Conservation (phyloP, 345 rosid species). For the Acer saccharum region DNA sequence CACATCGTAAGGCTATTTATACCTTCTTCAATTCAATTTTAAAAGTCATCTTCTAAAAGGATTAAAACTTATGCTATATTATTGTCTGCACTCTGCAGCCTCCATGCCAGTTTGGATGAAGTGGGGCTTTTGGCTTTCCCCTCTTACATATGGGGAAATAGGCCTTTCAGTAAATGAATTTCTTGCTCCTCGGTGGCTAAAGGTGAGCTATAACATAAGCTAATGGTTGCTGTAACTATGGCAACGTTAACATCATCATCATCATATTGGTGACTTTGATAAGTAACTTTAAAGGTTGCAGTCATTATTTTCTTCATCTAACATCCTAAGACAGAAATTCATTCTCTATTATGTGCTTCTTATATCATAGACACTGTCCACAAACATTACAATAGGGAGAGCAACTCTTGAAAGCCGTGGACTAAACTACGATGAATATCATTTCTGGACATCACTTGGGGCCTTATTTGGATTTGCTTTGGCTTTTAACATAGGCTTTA, state of each 20-base stretch:
- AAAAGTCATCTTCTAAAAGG: background rate
- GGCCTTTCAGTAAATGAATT: slow-evolving; percentile 71
- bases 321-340: background rate
- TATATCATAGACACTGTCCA: slow-evolving; percentile 35
- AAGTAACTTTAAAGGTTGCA: background rate
- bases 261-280: too few species aligned
- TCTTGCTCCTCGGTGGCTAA: slow-evolving; percentile 74
- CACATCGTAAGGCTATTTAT: slow-evolving; percentile 42
- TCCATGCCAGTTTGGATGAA: slow-evolving; percentile 71
- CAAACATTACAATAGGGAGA: slow-evolving; percentile 53
- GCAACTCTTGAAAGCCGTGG: slow-evolving; percentile 59
- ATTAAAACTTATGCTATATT: background rate
- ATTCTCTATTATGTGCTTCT: background rate
- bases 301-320: background rate
- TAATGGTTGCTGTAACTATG: background rate
- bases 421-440: slow-evolving; percentile 49
- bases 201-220: slow-evolving; percentile 33
- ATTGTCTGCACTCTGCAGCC: slow-evolving; percentile 60
- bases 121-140: slow-evolving; percentile 84
- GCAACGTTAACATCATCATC: background rate
- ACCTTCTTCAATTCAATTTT: slow-evolving; percentile 4
- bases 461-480: slow-evolving; percentile 59
- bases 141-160: slow-evolving; percentile 67
- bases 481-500: slow-evolving; percentile 63
- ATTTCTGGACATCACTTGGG: slow-evolving; percentile 68